Evolutionary conservation across 169 alveolate genomes (phyloP), one percentile per base, ranked within the genome.

Genomic region (Cryptosporidium viatorum): DNA sequence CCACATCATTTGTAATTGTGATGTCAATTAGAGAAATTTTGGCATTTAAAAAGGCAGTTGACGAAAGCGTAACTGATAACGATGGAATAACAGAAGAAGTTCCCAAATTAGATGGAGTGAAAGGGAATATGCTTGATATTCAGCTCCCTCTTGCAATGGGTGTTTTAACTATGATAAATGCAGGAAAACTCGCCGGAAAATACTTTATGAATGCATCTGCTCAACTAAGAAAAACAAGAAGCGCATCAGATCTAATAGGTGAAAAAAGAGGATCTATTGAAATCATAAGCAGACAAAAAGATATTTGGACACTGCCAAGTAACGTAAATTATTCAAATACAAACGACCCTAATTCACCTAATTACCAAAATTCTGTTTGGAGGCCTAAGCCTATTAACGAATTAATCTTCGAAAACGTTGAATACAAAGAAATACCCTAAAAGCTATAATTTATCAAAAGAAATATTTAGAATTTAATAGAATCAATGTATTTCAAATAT

Each of bases 91-190:
- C 43, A 21, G 68, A 59, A 45, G 89, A 80, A 58, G 45, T 31
- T 23, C 80, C 41, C 0, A 37, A 62, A 26, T 26, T 48, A 21
- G 69, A 33, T 26, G 16, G 65, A 80, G 31, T 31, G 16, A 80
- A 60, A 8, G 52, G 70, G 6, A 35, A 73, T 39, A 73, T 73
- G 86, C 48, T 80, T 16, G 89, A 80, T 65, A 62, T 41, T 37
- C 89, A 80, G 39, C 89, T 80, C 45, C 89, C 89, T 4, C 50
- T 80, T 12, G 73, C 89, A 80, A 80, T 80, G 89, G 89, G 89
- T 41, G 89, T 80, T 80, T 45, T 80, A 18, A 80, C 89, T 2
- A 80, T 80, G 89, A 80, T 80, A 39, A 37, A 80, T 80, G 89
- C 89, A 62, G 74, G 89, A 33, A 80, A 50, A 45, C 70, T 80